Evolutionary conservation across 208 protist genomes (phyloP), one percentile per base, ranked within the genome.

Genomic region (Trypanosoma grayi): DNA sequence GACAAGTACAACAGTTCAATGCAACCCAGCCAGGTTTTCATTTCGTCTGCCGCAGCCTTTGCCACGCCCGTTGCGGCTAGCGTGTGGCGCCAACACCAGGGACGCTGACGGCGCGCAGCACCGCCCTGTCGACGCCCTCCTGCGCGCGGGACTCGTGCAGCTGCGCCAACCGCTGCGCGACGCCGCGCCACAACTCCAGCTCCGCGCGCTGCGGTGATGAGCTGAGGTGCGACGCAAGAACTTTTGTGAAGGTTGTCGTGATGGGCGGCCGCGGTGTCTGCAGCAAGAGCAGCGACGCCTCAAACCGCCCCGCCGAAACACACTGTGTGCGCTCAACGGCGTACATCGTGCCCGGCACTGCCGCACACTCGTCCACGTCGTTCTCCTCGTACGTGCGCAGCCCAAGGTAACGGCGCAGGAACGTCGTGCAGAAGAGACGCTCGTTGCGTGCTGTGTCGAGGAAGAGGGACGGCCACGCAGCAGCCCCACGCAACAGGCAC

Each of bases 381-480:
- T 72, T 55, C 44, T 44, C 57, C n/a, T 72, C 66, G 44, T 58
- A 72, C 30, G 24, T 56, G 13, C 51, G 57, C 4, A 72, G 44
- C 25, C 66, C 66, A 28, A 57, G 55, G 28, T 72, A 72, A 16
- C 66, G 66, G n/a, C 66, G 56, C 2, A 72, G 34, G 37, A 60
- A 72, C 1, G 66, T 72, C 9, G 58, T 72, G 41, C 66, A 72
- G 34, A 72, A 72, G 33, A 65, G 58, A 27, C 66, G 47, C 30
- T 72, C 58, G 55, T 28, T 65, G 7, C 18, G 47, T 20, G 20
- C 20, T 9, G 31, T 44, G 16, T 64, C 33, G 25, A 65, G 31
- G 52, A 72, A 72, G 14, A 72, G 41, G n/a, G 66, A 72, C 0
- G 66, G 66, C 66, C 66, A 72, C 14, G 25, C 30, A 0, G 48